These are phyloP conservation scores for Leucosporidium yakuticum DNA, from an alignment of 768 basidiomycete genomes.

Conservation along the genomic window DNA sequence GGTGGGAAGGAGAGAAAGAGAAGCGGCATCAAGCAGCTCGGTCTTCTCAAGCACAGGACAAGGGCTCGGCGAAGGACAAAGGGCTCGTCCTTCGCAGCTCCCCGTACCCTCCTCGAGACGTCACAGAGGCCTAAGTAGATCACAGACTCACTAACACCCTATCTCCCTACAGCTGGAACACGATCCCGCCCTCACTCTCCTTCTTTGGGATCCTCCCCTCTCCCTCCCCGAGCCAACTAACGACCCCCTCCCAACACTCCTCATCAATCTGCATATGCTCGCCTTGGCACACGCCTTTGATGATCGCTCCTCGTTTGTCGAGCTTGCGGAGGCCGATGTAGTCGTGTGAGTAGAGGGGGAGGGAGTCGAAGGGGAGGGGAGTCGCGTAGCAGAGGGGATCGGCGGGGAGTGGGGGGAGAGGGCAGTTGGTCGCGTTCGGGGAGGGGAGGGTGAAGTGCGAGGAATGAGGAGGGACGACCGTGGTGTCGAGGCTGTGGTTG, in stretches of 20 bases:
- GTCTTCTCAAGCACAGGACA: too few species aligned
- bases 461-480: conserved; percentile 34
- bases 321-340: conserved; percentile 39
- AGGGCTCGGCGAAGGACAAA: too few species aligned
- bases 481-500: conserved; percentile 27
- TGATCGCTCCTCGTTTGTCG: conserved; percentile 25
- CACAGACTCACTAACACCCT: too few species aligned
- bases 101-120: too few species aligned
- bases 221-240: conserved; percentile 24
- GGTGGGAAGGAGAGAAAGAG: too few species aligned
- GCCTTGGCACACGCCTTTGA: conserved; percentile 34
- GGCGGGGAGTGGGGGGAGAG: conserved; percentile 1
- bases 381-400: conserved; percentile 13
- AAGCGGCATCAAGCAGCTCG: too few species aligned
- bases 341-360: conserved; percentile 38
- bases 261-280: conserved; percentile 40
- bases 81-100: too few species aligned
- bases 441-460: conserved; percentile 37
- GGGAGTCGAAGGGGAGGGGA: conserved; percentile 22
- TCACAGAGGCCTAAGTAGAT: too few species aligned
- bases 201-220: not conserved
- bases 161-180: not conserved
- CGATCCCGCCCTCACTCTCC: not conserved
- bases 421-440: conserved; percentile 11
- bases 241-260: conserved; percentile 36